Conservation (phyloP, 1,284 basidiomycete genomes). For the Trametes sp. region DNA sequence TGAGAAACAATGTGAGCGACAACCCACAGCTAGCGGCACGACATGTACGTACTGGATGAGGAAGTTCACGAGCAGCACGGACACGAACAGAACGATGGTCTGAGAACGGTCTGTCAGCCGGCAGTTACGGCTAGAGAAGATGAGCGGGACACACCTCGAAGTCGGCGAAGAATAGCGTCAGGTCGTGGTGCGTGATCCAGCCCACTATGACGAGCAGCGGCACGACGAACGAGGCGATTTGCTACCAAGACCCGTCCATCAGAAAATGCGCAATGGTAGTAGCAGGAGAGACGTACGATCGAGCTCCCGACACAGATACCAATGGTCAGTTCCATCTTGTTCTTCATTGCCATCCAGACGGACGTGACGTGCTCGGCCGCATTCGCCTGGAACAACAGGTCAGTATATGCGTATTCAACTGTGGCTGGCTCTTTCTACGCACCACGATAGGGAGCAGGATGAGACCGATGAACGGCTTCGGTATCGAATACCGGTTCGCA, state of each 20-base stretch:
- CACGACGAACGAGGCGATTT: conserved; percentile 90
- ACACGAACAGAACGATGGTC: conserved; percentile 87
- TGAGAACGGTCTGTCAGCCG: conserved; percentile 46
- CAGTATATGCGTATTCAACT: neutral
- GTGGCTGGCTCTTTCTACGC: conserved; percentile 35
- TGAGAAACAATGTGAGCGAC: conserved; percentile 35
- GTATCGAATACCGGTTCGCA: conserved; percentile 79
- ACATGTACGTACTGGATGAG: conserved; percentile 67
- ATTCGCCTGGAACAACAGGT: conserved; percentile 57
- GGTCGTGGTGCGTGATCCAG: conserved; percentile 80
- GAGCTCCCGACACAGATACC: conserved; percentile 91
- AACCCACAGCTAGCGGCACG: neutral
- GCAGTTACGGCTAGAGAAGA: too few relatives aligned
- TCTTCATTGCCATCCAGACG: conserved; percentile 92
- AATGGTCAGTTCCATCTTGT: conserved; percentile 88
- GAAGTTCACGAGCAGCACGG: conserved; percentile 84
- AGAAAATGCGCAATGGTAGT: neutral
- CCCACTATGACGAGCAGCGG: conserved; percentile 86
- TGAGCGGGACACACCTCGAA: conserved; percentile 75
- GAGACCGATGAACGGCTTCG: conserved; percentile 83
- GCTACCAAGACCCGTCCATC: conserved; percentile 50
- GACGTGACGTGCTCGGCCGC: conserved; percentile 85
- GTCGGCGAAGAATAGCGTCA: conserved; percentile 86
- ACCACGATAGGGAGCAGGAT: conserved; percentile 79
- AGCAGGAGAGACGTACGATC: conserved; percentile 62